These are phyloP conservation scores for Fusarium falciforme DNA, from an alignment of 2,329 filamentous ascomycete species.

Conservation along the genomic window DNA sequence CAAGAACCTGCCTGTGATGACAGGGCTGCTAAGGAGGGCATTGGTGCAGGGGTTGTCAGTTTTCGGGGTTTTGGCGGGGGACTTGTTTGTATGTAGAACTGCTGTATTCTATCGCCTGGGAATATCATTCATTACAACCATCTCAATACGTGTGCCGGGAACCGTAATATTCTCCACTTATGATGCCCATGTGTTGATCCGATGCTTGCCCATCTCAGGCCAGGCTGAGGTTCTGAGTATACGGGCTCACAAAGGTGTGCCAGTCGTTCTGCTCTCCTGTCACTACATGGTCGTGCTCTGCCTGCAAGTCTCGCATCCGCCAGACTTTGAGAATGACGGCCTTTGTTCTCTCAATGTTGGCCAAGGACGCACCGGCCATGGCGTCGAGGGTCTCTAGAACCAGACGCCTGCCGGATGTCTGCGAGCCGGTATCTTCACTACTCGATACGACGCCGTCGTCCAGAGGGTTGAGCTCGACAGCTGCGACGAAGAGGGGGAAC, in stretches of 20 bases:
- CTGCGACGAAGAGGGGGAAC: conserved; percentile 38
- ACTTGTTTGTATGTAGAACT: neutral
- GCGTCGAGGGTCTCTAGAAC: conserved; percentile 43
- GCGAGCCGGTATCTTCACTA: neutral
- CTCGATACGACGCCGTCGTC: conserved; percentile 18
- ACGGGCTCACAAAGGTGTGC: conserved; percentile 42
- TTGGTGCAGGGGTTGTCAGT: neutral
- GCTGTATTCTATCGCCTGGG: neutral
- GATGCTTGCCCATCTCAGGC: conserved; percentile 14
- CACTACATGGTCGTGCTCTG: conserved; percentile 1
- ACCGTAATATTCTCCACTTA: neutral
- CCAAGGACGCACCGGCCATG: conserved; percentile 54
- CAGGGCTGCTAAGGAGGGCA: too few relatives aligned
- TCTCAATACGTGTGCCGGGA: neutral
- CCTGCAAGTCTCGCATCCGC: conserved; percentile 54
- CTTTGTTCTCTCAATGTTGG: conserved; percentile 56
- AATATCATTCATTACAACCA: neutral
- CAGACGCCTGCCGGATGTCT: conserved; percentile 26
- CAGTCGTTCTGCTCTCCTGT: conserved; percentile 36
- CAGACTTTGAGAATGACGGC: conserved; percentile 61
- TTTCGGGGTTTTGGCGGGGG: neutral
- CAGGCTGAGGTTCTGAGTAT: conserved; percentile 45
- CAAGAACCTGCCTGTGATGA: neutral
- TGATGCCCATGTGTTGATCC: neutral
- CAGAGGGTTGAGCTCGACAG: conserved; percentile 34